Evolutionary conservation across 306 rosid species (phyloP), one percentile per base, ranked within the genome.

Genomic region (Argentina anserina): DNA sequence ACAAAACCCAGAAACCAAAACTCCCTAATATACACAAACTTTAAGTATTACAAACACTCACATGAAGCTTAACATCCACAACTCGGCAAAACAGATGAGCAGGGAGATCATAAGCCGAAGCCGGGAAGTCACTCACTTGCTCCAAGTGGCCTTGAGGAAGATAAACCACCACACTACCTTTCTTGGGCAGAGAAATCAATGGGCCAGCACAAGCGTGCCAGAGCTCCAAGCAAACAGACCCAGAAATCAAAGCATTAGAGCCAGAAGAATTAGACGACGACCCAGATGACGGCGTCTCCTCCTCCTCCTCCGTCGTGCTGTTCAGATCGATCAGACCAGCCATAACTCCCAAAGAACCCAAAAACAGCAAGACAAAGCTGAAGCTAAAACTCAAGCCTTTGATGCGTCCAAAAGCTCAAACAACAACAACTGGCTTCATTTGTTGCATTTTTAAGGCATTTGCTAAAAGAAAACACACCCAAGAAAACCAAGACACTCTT

Each of bases 171-270:
- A 90, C 79, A 63, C 83, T 88, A 9, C 97, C 96, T 75, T 91
- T 95, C 86, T 88, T 91, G 0, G 99, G 97, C 58, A 95, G 69
- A 23, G 97, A 91, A 82, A 90, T 90, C 82, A 90, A 69, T 26
- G 99, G 99, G 4, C 99, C 99, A 0, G 99, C 99, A 80, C 97
- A 95, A 0, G 99, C 99, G 76, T 95, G 99, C 99, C 97, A 95
- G 3, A 95, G 89, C 81, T 95, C 97, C 89, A 95, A 81, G 82
- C 99, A 91, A 70, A 91, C 91, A 9, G 98, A 80, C 40, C 88
- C 73, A 4, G 82, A 50, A 28, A 84, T 81, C 11, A 77, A 20
- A 66, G 70, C 75, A 29, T 86, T 87, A 0, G 96, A 87, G 18
- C 75, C 88, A 67, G 86, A 81, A 28, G 92, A 79, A 4, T 89